Evolutionary conservation across 345 rosid genomes (phyloP).

Genomic region (Corymbia maculata): DNA sequence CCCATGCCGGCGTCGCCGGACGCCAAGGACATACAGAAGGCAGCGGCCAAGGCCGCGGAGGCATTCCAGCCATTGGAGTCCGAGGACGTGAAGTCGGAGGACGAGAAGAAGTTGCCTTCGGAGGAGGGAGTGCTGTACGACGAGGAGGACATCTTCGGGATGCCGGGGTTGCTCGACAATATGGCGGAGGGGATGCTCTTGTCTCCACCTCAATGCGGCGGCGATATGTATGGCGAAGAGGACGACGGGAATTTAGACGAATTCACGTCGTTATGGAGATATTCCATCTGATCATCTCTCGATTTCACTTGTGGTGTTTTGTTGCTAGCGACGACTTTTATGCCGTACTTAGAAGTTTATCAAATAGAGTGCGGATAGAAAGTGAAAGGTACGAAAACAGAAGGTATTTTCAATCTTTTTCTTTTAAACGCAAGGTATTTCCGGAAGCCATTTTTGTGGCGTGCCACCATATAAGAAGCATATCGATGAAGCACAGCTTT

Average conservation of each 20-base stretch:
- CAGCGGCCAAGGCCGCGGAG: slow-evolving; percentile 54
- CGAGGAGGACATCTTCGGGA: slow-evolving; percentile 10
- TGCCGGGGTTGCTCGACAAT: slow-evolving; percentile 39
- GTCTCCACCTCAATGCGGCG: slow-evolving; percentile 48
- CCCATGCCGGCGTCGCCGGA: slow-evolving; percentile 49
- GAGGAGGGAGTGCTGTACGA: slow-evolving; percentile 29
- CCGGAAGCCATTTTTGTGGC: neutral
- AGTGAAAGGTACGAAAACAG: neutral
- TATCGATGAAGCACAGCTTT: neutral
- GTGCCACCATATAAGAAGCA: neutral
- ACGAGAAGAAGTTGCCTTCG: slow-evolving; percentile 29
- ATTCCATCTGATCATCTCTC: neutral
- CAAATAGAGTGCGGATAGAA: neutral
- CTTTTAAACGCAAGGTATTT: neutral
- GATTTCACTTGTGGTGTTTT: neutral
- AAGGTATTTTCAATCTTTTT: neutral
- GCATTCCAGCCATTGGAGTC: slow-evolving; percentile 19
- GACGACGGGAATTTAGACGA: slow-evolving; percentile 22
- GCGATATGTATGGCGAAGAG: neutral
- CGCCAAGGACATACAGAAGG: slow-evolving; percentile 57
- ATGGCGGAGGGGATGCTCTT: slow-evolving; percentile 82
- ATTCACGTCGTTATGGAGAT: slow-evolving; percentile 56
- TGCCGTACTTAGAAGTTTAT: neutral
- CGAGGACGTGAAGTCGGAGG: slow-evolving; percentile 6
- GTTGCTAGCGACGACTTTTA: neutral